Percentiles rank a stretch among this genome's conserved stretches.
Evolutionary conservation across 352 stramenopile species (phyloP).

Genomic region (Globisporangium emineosum): DNA sequence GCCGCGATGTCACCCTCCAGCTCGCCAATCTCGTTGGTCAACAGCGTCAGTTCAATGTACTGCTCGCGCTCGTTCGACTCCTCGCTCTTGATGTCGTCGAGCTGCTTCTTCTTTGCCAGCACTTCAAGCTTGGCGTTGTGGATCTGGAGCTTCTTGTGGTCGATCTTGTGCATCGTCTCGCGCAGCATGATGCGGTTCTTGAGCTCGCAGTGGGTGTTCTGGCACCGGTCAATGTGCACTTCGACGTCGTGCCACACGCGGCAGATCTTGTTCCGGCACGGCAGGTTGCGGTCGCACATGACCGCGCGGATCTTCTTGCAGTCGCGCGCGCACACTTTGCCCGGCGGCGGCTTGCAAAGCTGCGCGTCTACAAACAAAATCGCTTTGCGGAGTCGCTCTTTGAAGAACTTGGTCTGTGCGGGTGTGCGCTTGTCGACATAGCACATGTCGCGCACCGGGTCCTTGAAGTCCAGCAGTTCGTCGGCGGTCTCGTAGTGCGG

Average conservation of each 20-base stretch:
- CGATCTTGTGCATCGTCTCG: constrained; percentile 75
- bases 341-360: constrained; percentile 49
- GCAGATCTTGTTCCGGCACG: constrained; percentile 68
- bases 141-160: constrained; percentile 57
- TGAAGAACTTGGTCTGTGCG: constrained; percentile 63
- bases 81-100: constrained; percentile 28
- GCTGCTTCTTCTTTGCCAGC: constrained; percentile 33
- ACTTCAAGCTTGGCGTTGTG: constrained; percentile 29
- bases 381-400: constrained; percentile 56
- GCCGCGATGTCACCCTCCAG: constrained; percentile 65
- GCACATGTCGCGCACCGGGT: constrained; percentile 65
- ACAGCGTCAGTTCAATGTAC: constrained; percentile 32
- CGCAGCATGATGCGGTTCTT: constrained; percentile 66
- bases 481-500: constrained; percentile 40
- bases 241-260: constrained; percentile 75
- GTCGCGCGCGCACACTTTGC: constrained; percentile 38
- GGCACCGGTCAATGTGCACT: constrained; percentile 60
- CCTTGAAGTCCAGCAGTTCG: constrained; percentile 59
- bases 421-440: constrained; percentile 50
- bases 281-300: constrained; percentile 62
- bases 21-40: constrained; percentile 54
- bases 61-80: constrained; percentile 28
- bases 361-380: constrained; percentile 70
- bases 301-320: constrained; percentile 63
- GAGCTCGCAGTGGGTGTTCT: constrained; percentile 66